Conservation (phyloP, 176 grass and related monocot genomes). For the Carex parvula region DNA sequence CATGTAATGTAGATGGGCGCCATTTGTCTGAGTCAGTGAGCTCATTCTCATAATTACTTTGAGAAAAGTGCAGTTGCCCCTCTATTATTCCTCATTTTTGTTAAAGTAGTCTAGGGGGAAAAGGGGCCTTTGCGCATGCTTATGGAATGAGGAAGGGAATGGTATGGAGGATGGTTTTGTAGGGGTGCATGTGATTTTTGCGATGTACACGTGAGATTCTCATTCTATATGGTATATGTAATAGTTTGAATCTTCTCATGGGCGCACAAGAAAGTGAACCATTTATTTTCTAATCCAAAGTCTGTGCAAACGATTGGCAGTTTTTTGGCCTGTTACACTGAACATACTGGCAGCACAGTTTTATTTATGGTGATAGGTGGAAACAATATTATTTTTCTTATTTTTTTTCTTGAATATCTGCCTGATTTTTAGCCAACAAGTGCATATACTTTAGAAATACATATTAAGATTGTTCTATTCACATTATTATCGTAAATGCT, state of each 20-base stretch:
- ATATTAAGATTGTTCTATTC: background rate
- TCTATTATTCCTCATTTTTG: background rate
- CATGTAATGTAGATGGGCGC: background rate
- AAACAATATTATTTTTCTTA: background rate
- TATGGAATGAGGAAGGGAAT: background rate
- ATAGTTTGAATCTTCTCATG: background rate
- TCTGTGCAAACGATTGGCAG: background rate
- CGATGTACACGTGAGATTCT: background rate
- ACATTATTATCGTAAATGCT: slow-evolving; percentile 18
- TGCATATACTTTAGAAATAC: slow-evolving; percentile 5
- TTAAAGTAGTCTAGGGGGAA: background rate
- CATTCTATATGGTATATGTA: background rate
- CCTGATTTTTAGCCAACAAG: background rate
- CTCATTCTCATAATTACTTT: background rate
- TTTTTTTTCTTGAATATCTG: background rate
- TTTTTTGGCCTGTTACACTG: background rate
- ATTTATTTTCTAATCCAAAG: slow-evolving; percentile 3
- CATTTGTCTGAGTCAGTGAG: background rate
- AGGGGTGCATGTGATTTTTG: background rate
- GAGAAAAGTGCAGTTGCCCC: background rate
- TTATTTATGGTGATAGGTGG: background rate
- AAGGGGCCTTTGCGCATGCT: background rate
- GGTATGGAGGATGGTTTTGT: background rate
- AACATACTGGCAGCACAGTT: background rate
- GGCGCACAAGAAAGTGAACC: background rate